Base-by-base conservation (phyloP, 129 eudicot species). In the Helianthus tuberosus region DNA sequence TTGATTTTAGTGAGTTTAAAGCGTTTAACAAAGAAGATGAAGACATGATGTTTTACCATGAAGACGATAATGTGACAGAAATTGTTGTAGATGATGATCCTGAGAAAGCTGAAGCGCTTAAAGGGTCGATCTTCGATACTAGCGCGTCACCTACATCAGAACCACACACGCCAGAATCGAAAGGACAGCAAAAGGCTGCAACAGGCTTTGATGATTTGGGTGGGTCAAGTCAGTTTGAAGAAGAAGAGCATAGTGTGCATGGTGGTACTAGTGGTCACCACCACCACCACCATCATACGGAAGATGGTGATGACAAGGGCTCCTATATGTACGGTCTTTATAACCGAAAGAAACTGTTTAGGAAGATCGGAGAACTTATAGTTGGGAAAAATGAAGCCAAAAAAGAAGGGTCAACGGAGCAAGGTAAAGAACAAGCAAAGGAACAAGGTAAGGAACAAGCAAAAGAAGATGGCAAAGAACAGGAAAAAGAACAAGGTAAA, bases 71-170 rank as follows among this genome's bases (percentile, higher is more conserved):
- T 3, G 66, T 72, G n/a, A 47, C 76, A 0, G 72, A 63, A 7
- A 17, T 64, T 36, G 78, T 81, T 12, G 88, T 82, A 11, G 84
- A 84, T 41, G 86, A 83, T 8, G 91, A 90, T 69, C 96, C 89
- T 1, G 88, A 79, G 29, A 88, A 84, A 72, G 93, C 85, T 0
- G 96, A 93, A 68, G 96, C 88, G 5, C 81, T 93, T 0, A 91
- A 84, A 65, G 98, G 93, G 29, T 90, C 98, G 1, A 93, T 93
- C 32, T 93, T 93, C 13, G 97, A 93, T 32, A 71, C 84, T 0
- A 54, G 64, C 3, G 90, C 72, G 4, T 81, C 92, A 0, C 89
- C 89, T 1, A 76, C 23, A 38, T 81, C 84, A 6, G 84, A 79
- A 59, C 88, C 85, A 10, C 77, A 68, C 5, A 76, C 83, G 5